Evolutionary conservation across 2,329 filamentous ascomycete genomes (phyloP), one percentile per base, ranked within the genome.

Genomic region (Xylariaceae sp.): DNA sequence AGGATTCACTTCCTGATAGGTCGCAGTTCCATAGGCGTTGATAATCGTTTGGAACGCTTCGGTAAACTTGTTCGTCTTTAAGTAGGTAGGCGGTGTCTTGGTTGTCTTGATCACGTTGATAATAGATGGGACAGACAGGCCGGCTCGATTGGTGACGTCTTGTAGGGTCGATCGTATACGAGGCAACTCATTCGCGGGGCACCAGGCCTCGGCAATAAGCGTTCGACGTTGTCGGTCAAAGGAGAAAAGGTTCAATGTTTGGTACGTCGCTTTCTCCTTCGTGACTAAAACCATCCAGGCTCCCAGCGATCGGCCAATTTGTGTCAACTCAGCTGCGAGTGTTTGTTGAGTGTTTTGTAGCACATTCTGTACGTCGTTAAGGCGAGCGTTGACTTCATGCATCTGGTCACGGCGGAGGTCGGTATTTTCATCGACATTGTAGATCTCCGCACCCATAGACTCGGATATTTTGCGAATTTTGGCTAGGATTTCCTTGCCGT

Each of bases 401-500:
- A 97, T 89, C 77, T 99, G 95, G 68, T 99, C 94, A 48, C 92
- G 85, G 62, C 95, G 85, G 61, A 97, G 80, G 67, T 99, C 94
- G 72, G 88, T 90, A 76, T 97, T 96, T 78, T 99, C 94, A 65
- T 99, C 94, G 34, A 99, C 94, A 63, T 86, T 91, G 79, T 99
- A 99, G 58, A 97, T 82, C 68, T 96, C 90, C 53, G 95, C 94
- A 58, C 92, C 89, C 73, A 99, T 86, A 6, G 91, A 96, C 75
- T 99, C 94, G 1, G 92, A 97, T 58, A 99, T 97, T 81, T 96
- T 97, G 68, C 94, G 86, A 70, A 99, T 97, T 84, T 99, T 99
- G 68, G 91, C 89, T 66, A 99, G 85, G 64, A 99, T 96, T 73
- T 97, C 92, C 74, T 96, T 96, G 69, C 94, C 94, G 68, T 99